Base-by-base conservation (phyloP, 2,329 filamentous ascomycete species). In the Curvularia hawaiiensis region DNA sequence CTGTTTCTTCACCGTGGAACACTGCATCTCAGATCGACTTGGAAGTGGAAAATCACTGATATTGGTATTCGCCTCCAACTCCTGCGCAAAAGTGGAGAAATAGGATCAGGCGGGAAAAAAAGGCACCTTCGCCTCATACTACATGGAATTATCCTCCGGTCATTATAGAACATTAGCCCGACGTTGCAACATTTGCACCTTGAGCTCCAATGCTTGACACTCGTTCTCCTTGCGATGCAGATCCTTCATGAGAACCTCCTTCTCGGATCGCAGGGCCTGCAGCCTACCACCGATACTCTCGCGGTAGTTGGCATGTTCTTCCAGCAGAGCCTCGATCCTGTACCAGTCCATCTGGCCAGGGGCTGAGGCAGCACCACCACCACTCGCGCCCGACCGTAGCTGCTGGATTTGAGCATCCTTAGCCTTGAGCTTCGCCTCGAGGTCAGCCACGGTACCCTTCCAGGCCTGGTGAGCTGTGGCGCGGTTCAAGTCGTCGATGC, bases 171-270 rank as follows among this genome's bases (percentile, higher is more conserved):
- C 57, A 35, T 52, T 53, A 24, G 52, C 51, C 31, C 66, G 62
- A 49, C 73, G 63, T 56, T 73, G 70, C 38, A 78, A 52, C 44
- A 55, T 74, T 55, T 74, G 70, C 40, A 77, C 56, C 58, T 67
- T 76, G 31, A 69, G 68, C 58, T 79, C 77, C 45, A 79, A 58
- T 24, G 67, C 64, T 44, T 76, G 69, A 56, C 71, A 74, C 30
- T 77, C 75, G 53, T 78, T 77, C 60, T 79, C 77, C 62, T 73
- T 74, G 33, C 69, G 65, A 50, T 76, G 70, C 56, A 79, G 56
- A 44, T 78, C 75, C 55, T 61, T 74, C 63, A 77, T 75, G 58
- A 79, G 59, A 3, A 50, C 58, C 65, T 79, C 77, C 66, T 79
- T 79, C 61, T 79, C 77, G 3, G 68, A 72, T 38, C 77, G 60